Conservation (phyloP, 192 early-diverging fungal species). For the Backusella psychrophila region DNA sequence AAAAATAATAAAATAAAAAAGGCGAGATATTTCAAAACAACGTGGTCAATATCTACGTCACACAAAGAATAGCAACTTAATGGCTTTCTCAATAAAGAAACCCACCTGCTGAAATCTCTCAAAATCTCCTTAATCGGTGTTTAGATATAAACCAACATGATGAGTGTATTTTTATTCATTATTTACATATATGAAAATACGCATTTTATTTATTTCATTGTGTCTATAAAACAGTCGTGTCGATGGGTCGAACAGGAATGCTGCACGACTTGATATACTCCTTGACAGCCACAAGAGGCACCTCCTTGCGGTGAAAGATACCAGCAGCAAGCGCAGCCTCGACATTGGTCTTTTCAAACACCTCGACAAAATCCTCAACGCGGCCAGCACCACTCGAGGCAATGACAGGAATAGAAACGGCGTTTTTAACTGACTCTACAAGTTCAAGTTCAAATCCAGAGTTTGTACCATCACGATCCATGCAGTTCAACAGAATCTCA, state of each 20-base stretch:
- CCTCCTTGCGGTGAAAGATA: conserved; percentile 96
- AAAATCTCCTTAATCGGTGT: not conserved
- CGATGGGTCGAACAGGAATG: conserved; percentile 51
- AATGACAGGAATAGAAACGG: conserved; percentile 94
- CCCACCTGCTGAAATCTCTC: conserved; percentile 3
- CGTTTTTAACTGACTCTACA: conserved; percentile 72
- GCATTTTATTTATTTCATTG: not conserved
- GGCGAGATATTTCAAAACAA: conserved; percentile 1
- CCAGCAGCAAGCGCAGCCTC: conserved; percentile 98
- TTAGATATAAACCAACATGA: not conserved
- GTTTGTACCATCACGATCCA: conserved; percentile 99
- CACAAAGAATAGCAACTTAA: conserved; percentile 8
- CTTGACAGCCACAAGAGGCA: conserved; percentile 89
- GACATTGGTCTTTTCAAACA: conserved; percentile 80
- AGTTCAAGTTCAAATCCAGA: conserved; percentile 93
- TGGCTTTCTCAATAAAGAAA: conserved; percentile 16
- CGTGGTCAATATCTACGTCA: conserved; percentile 13
- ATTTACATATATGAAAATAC: not conserved
- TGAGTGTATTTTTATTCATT: not conserved
- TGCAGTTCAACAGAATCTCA: conserved; percentile 97
- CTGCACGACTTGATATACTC: conserved; percentile 51
- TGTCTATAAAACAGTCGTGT: conserved; percentile 17
- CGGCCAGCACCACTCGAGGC: conserved; percentile 93
- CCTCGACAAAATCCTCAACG: conserved; percentile 84
- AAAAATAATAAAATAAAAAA: not conserved